These are phyloP conservation scores for Fusarium sp. DNA, from an alignment of 2,329 filamentous ascomycete genomes.

Conservation along the genomic window DNA sequence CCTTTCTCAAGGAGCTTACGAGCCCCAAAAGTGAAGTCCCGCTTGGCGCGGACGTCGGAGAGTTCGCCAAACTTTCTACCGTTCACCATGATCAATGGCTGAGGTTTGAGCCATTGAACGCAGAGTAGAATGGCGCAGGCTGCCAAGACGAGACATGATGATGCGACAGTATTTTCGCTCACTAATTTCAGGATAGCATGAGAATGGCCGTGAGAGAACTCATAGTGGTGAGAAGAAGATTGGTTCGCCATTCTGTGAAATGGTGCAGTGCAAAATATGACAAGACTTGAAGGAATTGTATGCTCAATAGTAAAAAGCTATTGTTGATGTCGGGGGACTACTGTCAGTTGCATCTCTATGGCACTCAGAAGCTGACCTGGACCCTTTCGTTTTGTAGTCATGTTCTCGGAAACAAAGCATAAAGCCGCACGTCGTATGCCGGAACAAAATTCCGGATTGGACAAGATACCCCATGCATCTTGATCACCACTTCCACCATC, in stretches of 20 bases:
- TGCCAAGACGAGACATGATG: neutral
- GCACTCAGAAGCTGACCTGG: rapidly evolving
- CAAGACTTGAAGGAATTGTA: rapidly evolving
- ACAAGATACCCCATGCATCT: rapidly evolving
- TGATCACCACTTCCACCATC: rapidly evolving
- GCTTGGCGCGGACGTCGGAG: neutral
- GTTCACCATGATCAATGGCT: neutral
- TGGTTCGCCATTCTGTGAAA: neutral
- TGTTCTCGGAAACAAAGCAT: rapidly evolving
- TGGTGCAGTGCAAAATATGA: rapidly evolving
- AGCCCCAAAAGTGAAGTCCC: neutral
- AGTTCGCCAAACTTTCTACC: neutral
- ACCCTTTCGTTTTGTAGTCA: too few species aligned
- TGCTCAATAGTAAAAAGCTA: rapidly evolving
- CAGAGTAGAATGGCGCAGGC: neutral
- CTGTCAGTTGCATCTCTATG: too few species aligned
- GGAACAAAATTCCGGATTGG: rapidly evolving
- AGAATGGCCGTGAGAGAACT: neutral
- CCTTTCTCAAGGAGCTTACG: neutral
- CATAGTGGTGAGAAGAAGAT: neutral
- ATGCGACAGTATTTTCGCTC: neutral
- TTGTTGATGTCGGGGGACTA: neutral
- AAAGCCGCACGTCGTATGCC: rapidly evolving
- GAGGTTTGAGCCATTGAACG: neutral
- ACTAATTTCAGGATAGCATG: rapidly evolving